phyloP scores from a whole-genome alignment of 2,329 filamentous ascomycete genomes.

The Periconia digitata region DNA sequence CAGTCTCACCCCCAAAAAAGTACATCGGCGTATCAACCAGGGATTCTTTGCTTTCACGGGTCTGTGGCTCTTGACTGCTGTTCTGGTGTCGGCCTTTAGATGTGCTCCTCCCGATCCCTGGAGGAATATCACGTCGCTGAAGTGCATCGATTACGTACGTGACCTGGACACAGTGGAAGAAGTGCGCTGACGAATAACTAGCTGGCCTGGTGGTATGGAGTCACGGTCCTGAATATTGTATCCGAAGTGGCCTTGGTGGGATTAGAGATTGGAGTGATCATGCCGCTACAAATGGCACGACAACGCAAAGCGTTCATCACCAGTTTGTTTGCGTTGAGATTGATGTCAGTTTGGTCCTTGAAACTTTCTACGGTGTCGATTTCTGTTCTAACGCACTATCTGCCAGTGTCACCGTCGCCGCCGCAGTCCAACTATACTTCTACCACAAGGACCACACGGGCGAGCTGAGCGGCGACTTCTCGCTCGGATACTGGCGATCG shows the following conservation, averaged over 20 bases:
- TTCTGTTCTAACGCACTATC: slow-evolving; percentile 2
- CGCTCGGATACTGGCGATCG: slow-evolving; percentile 32
- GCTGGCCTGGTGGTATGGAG: slow-evolving; percentile 21
- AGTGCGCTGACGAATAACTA: slow-evolving; percentile 5
- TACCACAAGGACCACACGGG: slow-evolving; percentile 16
- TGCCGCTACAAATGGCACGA: slow-evolving; percentile 15
- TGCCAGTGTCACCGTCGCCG: slow-evolving; percentile 17
- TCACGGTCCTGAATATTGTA: slow-evolving; percentile 18
- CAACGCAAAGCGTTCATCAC: slow-evolving; percentile 20
- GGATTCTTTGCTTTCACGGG: slow-evolving; percentile 9
- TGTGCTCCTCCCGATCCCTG: slow-evolving; percentile 21
- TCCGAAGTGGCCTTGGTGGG: slow-evolving; percentile 24
- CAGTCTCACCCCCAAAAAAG: slow-evolving; percentile 19
- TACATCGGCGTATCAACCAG: slow-evolving; percentile 18
- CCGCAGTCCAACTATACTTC: slow-evolving; percentile 17
- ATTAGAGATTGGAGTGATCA: slow-evolving; percentile 20
- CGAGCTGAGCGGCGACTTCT: slow-evolving; percentile 16
- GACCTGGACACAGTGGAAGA: neutral
- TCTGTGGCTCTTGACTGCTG: slow-evolving; percentile 17
- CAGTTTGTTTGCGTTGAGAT: slow-evolving; percentile 20
- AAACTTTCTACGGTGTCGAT: neutral
- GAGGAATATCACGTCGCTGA: slow-evolving; percentile 14
- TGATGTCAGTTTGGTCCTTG: slow-evolving; percentile 10
- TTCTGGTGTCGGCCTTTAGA: slow-evolving; percentile 16
- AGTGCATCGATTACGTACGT: slow-evolving; percentile 20